phyloP scores from a whole-genome alignment of 2,329 filamentous ascomycete species.

The Geosmithia flava region DNA sequence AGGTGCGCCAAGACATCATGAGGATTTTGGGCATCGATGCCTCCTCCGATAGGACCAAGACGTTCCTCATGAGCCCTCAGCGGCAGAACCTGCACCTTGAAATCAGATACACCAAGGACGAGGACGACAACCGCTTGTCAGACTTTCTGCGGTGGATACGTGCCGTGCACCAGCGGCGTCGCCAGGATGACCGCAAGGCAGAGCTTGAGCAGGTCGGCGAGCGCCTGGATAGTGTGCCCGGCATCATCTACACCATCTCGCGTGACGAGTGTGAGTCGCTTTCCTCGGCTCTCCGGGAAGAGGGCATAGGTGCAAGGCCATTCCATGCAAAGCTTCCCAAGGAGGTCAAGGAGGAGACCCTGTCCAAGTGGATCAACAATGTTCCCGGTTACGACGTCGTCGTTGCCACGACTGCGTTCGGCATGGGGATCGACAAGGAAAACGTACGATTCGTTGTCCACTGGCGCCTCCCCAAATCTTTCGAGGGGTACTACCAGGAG shows the following conservation, averaged over 20 bases:
- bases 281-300: constrained; percentile 49
- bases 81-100: constrained; percentile 85
- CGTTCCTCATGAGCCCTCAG: constrained; percentile 74
- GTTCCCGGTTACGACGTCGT: constrained; percentile 76
- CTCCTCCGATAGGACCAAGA: constrained; percentile 44
- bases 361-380: constrained; percentile 61
- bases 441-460: constrained; percentile 91
- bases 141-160: constrained; percentile 70
- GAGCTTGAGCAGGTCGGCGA: constrained; percentile 44
- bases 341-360: constrained; percentile 57
- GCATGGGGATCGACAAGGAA: constrained; percentile 96
- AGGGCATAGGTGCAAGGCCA: constrained; percentile 61
- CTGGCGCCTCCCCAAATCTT: constrained; percentile 87
- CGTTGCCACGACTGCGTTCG: constrained; percentile 90
- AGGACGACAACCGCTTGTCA: constrained; percentile 49
- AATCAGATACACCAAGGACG: constrained; percentile 69
- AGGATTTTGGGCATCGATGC: constrained; percentile 56
- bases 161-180: constrained; percentile 57
- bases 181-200: constrained; percentile 40
- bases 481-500: constrained; percentile 95
- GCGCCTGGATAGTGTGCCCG: constrained; percentile 52
- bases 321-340: constrained; percentile 60
- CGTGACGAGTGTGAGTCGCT: constrained; percentile 64
- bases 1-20: constrained; percentile 75
- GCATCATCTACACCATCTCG: constrained; percentile 71